Conservation (phyloP, 2,329 filamentous ascomycete genomes). For the Aureobasidium lini region DNA sequence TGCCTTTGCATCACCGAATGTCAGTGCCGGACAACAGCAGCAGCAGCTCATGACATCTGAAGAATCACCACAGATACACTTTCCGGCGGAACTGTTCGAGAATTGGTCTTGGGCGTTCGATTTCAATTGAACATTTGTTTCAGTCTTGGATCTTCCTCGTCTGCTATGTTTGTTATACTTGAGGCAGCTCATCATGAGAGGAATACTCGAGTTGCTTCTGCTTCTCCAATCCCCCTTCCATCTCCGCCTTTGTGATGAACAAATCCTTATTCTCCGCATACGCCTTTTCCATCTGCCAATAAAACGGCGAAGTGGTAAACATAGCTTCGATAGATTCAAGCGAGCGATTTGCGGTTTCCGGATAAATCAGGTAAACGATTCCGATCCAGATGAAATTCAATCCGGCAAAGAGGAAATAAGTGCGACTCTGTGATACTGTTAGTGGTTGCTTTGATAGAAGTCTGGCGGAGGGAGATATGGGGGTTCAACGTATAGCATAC, state of each 20-base stretch:
- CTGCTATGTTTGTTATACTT: not conserved
- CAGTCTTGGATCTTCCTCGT: too few species aligned
- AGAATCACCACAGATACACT: conserved; percentile 28
- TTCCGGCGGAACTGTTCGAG: conserved; percentile 34
- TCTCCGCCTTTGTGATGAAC: not conserved
- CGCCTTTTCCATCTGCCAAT: conserved; percentile 38
- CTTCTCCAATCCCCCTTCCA: not conserved
- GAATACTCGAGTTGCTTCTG: not conserved
- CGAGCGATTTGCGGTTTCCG: conserved; percentile 39
- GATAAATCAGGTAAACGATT: conserved; percentile 43
- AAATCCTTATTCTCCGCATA: conserved; percentile 23
- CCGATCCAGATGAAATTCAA: conserved; percentile 46
- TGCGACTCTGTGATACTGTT: conserved; percentile 29
- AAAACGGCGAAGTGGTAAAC: conserved; percentile 43
- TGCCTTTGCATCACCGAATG: not conserved
- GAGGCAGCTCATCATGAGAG: not conserved
- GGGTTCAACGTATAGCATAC: not conserved
- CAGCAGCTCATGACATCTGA: not conserved
- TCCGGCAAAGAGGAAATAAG: conserved; percentile 46
- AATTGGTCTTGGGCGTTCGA: conserved; percentile 36
- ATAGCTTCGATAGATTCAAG: conserved; percentile 46
- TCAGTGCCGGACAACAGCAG: not conserved
- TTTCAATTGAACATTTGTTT: not conserved
- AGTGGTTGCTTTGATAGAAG: not conserved
- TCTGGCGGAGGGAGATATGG: not conserved